Conservation (phyloP, 306 rosid genomes). For the Rosa persica region DNA sequence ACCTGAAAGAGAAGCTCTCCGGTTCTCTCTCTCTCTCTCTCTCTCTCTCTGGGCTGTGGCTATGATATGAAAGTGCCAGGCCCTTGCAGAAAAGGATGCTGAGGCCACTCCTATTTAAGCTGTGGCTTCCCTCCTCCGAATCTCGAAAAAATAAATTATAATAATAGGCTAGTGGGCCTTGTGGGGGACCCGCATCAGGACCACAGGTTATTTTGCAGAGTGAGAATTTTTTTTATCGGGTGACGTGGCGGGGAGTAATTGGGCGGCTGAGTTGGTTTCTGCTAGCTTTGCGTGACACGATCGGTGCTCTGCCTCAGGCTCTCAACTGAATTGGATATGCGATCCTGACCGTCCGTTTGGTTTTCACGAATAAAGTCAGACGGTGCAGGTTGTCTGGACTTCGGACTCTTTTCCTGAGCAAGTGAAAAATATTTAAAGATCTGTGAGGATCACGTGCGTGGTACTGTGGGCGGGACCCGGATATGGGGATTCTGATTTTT, state of each 20-base stretch:
- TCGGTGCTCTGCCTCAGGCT: neutral
- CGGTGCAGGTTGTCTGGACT: neutral
- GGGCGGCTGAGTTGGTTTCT: neutral
- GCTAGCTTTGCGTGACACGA: neutral
- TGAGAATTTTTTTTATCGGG: neutral
- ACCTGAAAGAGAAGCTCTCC: conserved; percentile 19
- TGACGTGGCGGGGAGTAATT: neutral
- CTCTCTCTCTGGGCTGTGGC: neutral
- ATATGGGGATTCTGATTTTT: neutral
- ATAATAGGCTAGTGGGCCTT: neutral
- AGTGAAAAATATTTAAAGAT: conserved; percentile 1
- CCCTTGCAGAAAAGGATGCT: neutral
- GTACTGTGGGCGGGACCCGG: neutral
- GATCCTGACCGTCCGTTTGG: neutral
- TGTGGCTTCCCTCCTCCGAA: neutral
- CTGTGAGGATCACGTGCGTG: neutral
- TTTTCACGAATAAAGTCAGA: neutral
- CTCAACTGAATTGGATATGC: neutral
- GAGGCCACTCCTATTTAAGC: neutral
- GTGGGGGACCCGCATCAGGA: neutral
- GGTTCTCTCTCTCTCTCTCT: neutral
- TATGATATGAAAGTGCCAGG: neutral
- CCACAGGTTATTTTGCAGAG: neutral
- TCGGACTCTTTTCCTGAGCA: neutral
- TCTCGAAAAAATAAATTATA: neutral